Conservation (phyloP, 1,139 yeast genomes). For the Taphrina populina region DNA sequence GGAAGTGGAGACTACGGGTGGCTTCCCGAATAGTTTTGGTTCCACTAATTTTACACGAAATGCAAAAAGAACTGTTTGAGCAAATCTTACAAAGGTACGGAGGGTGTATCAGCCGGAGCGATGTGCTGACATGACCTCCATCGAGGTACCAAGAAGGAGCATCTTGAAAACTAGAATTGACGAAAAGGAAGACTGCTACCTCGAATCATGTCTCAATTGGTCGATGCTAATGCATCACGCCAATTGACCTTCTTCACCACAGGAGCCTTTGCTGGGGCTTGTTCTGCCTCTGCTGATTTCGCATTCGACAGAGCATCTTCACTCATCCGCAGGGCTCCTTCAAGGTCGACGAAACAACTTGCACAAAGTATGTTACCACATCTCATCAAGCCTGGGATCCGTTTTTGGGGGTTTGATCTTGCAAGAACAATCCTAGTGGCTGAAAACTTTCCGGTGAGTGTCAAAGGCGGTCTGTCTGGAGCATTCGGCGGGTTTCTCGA, state of each 20-base stretch:
- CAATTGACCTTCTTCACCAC: slow-evolving; percentile 12
- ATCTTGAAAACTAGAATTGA: no score
- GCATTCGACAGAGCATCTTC: slow-evolving; percentile 3
- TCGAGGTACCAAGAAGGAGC: no score
- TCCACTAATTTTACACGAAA: no score
- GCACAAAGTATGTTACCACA: slow-evolving; percentile 11
- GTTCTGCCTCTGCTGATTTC: slow-evolving; percentile 15
- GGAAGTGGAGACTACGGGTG: no score
- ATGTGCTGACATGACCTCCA: no score
- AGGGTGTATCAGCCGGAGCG: no score
- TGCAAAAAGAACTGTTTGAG: no score
- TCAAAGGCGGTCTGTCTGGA: slow-evolving; percentile 12
- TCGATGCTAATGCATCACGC: not conserved
- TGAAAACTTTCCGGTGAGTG: slow-evolving; percentile 11
- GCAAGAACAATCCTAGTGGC: not conserved
- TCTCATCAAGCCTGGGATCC: slow-evolving; percentile 17
- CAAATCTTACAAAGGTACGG: no score
- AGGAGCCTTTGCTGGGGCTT: slow-evolving; percentile 8
- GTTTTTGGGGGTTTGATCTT: slow-evolving; percentile 17
- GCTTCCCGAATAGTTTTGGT: no score
- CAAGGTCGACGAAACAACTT: not conserved
- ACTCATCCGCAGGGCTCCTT: not conserved
- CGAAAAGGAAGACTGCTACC: no score
- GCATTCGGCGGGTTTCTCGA: slow-evolving; percentile 10
- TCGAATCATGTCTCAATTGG: not conserved